Conservation (phyloP, 768 basidiomycete genomes). For the Collybia sordida region DNA sequence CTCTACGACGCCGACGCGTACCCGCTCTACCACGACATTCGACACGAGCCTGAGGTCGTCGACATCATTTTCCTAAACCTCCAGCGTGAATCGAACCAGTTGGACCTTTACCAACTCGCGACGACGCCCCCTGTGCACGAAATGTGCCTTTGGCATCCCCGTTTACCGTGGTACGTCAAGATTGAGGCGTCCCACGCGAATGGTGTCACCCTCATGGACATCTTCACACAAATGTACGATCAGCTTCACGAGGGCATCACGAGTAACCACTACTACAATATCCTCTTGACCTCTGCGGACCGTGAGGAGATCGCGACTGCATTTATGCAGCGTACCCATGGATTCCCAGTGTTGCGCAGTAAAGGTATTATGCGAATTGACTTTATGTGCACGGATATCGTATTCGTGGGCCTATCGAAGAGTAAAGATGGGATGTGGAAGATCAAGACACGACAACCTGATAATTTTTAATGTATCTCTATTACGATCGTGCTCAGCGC, state of each 20-base stretch:
- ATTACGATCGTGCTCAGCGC: background rate
- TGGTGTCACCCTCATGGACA: conserved; percentile 49
- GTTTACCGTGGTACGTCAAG: conserved; percentile 55
- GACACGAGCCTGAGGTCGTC: conserved; percentile 9
- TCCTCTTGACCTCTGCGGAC: conserved; percentile 39
- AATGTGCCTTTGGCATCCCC: conserved; percentile 48
- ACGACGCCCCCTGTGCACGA: conserved; percentile 44
- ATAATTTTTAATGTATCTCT: background rate
- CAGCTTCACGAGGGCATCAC: conserved; percentile 36
- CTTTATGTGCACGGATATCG: conserved; percentile 43
- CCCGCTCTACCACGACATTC: conserved; percentile 15
- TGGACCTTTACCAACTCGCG: conserved; percentile 31
- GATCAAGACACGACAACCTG: conserved; percentile 23
- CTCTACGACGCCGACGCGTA: conserved; percentile 5
- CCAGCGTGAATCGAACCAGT: conserved; percentile 10
- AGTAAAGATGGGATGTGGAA: conserved; percentile 28
- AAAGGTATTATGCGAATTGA: conserved; percentile 48
- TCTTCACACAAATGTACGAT: conserved; percentile 42
- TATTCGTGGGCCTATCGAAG: conserved; percentile 32
- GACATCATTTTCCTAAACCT: conserved; percentile 14
- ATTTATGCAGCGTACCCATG: conserved; percentile 36
- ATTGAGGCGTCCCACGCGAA: conserved; percentile 35
- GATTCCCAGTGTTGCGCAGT: conserved; percentile 23
- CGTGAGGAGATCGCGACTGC: conserved; percentile 38
- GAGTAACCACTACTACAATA: conserved; percentile 45